Conservation (phyloP, 768 basidiomycete genomes). For the Porphyrellus cyaneotinctus region DNA sequence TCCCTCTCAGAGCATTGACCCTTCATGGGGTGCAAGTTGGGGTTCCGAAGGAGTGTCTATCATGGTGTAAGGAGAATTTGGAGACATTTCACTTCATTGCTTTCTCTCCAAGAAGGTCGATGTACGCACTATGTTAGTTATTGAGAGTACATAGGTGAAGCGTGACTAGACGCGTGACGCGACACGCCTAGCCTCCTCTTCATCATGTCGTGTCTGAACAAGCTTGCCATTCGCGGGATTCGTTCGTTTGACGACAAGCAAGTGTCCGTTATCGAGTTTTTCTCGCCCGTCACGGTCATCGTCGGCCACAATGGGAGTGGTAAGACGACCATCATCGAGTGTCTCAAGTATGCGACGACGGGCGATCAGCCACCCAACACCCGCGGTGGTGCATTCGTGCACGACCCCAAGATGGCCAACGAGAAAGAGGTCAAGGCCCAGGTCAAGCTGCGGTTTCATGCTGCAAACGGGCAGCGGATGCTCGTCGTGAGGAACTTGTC, state of each 20-base stretch:
- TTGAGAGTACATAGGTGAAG: too few relatives aligned
- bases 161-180: too few relatives aligned
- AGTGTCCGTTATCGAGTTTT: slow-evolving; percentile 93
- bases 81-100: background rate
- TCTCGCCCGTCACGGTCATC: slow-evolving; percentile 95
- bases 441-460: slow-evolving; percentile 89
- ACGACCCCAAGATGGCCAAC: slow-evolving; percentile 99
- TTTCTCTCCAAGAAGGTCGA: too few relatives aligned
- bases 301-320: slow-evolving; percentile 98
- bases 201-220: slow-evolving; percentile 77
- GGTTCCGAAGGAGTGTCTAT: background rate
- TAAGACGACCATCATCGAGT: slow-evolving; percentile 99
- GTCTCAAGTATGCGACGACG: slow-evolving; percentile 97
- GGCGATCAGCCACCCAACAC: slow-evolving; percentile 98
- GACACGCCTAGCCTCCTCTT: too few relatives aligned
- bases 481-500: slow-evolving; percentile 85
- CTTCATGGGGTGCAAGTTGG: slow-evolving; percentile 20
- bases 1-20: background rate
- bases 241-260: slow-evolving; percentile 96
- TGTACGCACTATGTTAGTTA: too few relatives aligned
- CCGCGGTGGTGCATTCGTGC: slow-evolving; percentile 96
- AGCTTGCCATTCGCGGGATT: slow-evolving; percentile 91
- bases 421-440: slow-evolving; percentile 99
- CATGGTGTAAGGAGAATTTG: background rate
- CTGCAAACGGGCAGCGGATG: slow-evolving; percentile 89